Base-by-base conservation (phyloP, 352 stramenopile species). In the Globisporangium nodosum region DNA sequence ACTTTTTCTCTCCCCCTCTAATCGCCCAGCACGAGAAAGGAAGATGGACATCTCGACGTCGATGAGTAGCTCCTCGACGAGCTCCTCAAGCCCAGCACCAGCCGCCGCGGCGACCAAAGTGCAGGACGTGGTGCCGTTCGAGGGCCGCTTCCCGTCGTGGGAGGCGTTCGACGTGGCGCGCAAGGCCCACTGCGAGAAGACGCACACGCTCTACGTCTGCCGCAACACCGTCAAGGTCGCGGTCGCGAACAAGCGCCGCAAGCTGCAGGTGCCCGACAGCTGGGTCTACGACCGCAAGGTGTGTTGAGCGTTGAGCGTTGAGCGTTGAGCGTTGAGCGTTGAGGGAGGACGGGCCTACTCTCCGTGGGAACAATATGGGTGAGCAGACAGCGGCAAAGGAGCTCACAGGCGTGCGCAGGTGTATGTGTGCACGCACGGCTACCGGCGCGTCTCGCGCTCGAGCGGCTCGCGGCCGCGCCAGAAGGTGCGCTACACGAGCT, bases 201-300 rank as follows among this genome's bases (percentile, higher is more conserved):
- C 80, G 27, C 72, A 85, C 76, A 90, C 77, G 37, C 85, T 90
- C 69, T 90, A 90, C 66, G 80, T 90, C 53, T 90, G 80, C 55
- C 80, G 80, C 54, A 90, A 90, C 60, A 88, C 77, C 11, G 77
- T 90, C 49, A 85, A 88, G 54, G 80, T 90, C 49, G 74, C 76
- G 30, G 70, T 87, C 27, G 80, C 80, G 63, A 90, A 90, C 67
- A 80, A 81, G 55, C 80, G 80, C 37, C 77, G 80, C 58, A 82
- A 82, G 58, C 64, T 88, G 20, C 80, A 90, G 55, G 77, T 90
- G 21, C 80, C 80, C 11, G 66, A 74, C 20, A 55, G 39, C 51
- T 90, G 80, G 80, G 66, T 85, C 54, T 90, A 78, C 60, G 80
- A 90, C 64, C 75, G 80, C 54, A 90, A 90, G 67, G 74, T 82